Conservation (phyloP, 805 yeast genomes). For the Teunomyces tritomae region DNA sequence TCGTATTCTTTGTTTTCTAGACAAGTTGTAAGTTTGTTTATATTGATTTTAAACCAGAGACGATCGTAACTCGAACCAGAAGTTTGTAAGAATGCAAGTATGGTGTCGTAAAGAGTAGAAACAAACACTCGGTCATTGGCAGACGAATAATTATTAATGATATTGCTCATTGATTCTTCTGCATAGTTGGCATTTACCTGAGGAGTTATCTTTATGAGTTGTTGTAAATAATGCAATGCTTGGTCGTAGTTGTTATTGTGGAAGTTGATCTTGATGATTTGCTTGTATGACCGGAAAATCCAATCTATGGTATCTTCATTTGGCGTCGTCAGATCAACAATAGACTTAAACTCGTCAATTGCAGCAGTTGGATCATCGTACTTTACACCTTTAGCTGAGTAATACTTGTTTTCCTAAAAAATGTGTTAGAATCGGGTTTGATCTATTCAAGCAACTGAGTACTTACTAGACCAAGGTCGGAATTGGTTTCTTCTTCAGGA, state of each 20-base stretch:
- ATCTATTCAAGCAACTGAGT: background rate
- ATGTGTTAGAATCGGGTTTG: conserved; percentile 13
- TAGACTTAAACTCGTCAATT: conserved; percentile 17
- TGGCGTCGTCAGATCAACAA: conserved; percentile 9
- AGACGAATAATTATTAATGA: conserved; percentile 32
- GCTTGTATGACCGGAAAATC: conserved; percentile 41
- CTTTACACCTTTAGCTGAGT: conserved; percentile 37
- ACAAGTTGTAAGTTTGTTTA: conserved; percentile 42
- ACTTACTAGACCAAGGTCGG: conserved; percentile 6
- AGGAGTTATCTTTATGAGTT: conserved; percentile 22
- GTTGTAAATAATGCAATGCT: conserved; percentile 20
- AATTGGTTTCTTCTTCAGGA: conserved; percentile 2
- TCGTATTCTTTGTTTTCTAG: conserved; percentile 28
- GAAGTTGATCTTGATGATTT: conserved; percentile 36
- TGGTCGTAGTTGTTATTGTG: conserved; percentile 19
- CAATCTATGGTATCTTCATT: conserved; percentile 22
- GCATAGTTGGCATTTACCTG: conserved; percentile 34
- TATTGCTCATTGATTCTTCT: conserved; percentile 38
- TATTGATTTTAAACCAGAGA: conserved; percentile 43
- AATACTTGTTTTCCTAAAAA: conserved; percentile 29
- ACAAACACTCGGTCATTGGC: conserved; percentile 27
- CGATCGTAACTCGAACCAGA: conserved; percentile 12
- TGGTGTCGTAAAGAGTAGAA: conserved; percentile 27
- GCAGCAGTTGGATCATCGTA: conserved; percentile 30
- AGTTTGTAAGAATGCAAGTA: conserved; percentile 22